Evolutionary conservation across 495 filamentous ascomycete species (phyloP).

Genomic region (Neurospora sp.): DNA sequence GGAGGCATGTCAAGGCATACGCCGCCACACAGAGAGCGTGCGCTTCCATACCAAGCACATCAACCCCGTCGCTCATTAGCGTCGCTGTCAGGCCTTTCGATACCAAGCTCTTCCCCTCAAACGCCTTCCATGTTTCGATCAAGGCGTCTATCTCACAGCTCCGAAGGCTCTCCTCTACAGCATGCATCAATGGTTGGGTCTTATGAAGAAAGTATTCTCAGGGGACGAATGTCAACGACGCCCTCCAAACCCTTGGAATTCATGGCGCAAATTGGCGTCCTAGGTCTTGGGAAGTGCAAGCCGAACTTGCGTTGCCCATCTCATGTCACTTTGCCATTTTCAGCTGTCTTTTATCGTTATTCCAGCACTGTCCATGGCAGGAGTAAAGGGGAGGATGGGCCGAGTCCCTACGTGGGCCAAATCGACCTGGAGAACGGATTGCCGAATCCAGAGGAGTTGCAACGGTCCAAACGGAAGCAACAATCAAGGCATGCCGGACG

Average conservation of each 20-base stretch:
- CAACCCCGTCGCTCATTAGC: slow-evolving; percentile 64
- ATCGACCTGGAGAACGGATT: slow-evolving; percentile 84
- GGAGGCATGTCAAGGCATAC: slow-evolving; percentile 22
- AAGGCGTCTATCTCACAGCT: slow-evolving; percentile 61
- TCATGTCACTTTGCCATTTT: slow-evolving; percentile 88
- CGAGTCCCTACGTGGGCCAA: slow-evolving; percentile 91
- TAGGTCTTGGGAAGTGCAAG: slow-evolving; percentile 86
- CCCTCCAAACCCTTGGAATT: slow-evolving; percentile 92
- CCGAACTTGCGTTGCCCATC: slow-evolving; percentile 74
- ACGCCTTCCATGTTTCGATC: slow-evolving; percentile 46
- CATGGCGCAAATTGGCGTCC: slow-evolving; percentile 87
- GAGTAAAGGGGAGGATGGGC: slow-evolving; percentile 60
- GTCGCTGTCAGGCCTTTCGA: slow-evolving; percentile 48
- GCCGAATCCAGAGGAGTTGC: slow-evolving; percentile 34
- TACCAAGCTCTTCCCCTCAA: slow-evolving; percentile 46
- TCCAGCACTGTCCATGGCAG: slow-evolving; percentile 51
- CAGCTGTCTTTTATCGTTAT: slow-evolving; percentile 95
- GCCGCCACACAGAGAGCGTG: slow-evolving; percentile 39
- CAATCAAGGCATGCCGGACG: slow-evolving; percentile 22
- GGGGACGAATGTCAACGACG: slow-evolving; percentile 92
- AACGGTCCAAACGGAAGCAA: slow-evolving; percentile 37
- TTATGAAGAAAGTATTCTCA: slow-evolving; percentile 92
- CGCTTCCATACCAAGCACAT: slow-evolving; percentile 55
- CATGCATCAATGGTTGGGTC: slow-evolving; percentile 95
- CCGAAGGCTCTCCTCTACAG: slow-evolving; percentile 65